Evolutionary conservation across 2,329 filamentous ascomycete species (phyloP), one percentile per base, ranked within the genome.

Genomic region (Trichoderma guizhouense): DNA sequence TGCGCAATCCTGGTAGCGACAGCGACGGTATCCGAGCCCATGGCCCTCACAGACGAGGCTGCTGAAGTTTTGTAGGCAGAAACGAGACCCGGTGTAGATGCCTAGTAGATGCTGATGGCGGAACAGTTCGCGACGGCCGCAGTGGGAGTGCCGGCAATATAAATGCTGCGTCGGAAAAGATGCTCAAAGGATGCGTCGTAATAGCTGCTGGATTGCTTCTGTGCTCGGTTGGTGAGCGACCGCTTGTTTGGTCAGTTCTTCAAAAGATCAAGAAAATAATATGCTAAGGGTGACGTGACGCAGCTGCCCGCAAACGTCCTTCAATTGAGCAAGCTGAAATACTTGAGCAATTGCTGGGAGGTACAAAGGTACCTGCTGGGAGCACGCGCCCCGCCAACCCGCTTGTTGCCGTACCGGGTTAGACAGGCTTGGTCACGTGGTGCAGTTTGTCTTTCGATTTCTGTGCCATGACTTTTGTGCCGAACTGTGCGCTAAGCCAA

Each of bases 21-120:
- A 76, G 72, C 72, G 72, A 55, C 75, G 77, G 68, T 71, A 77
- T 72, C 75, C 55, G 65, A 79, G 78, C 79, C 78, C 80, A 82
- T 82, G 79, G 79, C 80, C 80, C 79, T 78, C 74, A 65, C 67
- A 57, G 65, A 64, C 68, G 65, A 53, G 32, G 26, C 30, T 18
- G 64, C 61, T 43, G 26, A 58, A n/a, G 39, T 30, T 28, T 34
- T 30, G 64, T 53, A 34, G 53, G 43, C 43, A 51, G 43, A 51
- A 51, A 21, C n/a, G n/a, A 51, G 43, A n/a, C 9, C 43, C 39
- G 39, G 39, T 43, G 39, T 51, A 43, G 51, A 71, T 14, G 26
- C 21, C 14, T n/a, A n/a, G 30, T 7, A 28, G 18, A 24, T 51
- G 36, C 21, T 53, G 26, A 39, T 51, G 55, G 55, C 53, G 53